Evolutionary conservation across 2,329 filamentous ascomycete species (phyloP).

Genomic region (Hypoxylon sp.): DNA sequence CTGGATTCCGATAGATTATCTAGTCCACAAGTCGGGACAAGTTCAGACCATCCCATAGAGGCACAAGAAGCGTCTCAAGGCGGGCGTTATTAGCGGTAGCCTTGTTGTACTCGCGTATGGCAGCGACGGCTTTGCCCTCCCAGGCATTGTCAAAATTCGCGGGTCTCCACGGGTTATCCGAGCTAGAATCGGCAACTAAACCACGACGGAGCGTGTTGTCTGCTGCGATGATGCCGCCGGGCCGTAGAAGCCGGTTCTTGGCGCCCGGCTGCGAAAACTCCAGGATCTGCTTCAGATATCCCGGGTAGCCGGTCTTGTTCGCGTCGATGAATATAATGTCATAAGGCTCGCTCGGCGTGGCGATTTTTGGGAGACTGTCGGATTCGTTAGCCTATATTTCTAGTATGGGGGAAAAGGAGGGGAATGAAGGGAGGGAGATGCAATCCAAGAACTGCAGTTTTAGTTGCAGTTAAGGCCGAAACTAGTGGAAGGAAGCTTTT

Average conservation of each 20-base stretch:
- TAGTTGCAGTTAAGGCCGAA: background rate
- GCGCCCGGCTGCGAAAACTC: conserved; percentile 57
- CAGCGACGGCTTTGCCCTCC: conserved; percentile 45
- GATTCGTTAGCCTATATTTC: conserved; percentile 2
- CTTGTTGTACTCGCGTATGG: conserved; percentile 55
- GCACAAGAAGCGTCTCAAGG: conserved; percentile 58
- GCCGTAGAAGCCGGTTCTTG: conserved; percentile 59
- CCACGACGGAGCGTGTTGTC: conserved; percentile 67
- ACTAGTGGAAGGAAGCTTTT: conserved; percentile 5
- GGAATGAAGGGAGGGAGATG: background rate
- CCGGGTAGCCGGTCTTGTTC: conserved; percentile 65
- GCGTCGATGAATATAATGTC: conserved; percentile 69
- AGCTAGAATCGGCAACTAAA: conserved; percentile 60
- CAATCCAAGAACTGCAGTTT: too few species aligned
- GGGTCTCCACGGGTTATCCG: conserved; percentile 53
- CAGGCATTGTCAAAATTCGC: conserved; percentile 28
- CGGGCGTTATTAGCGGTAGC: conserved; percentile 51
- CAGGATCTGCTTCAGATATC: conserved; percentile 62
- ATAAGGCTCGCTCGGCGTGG: conserved; percentile 58
- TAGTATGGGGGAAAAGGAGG: background rate
- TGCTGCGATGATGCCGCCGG: conserved; percentile 65
- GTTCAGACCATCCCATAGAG: conserved; percentile 60
- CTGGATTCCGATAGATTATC: background rate
- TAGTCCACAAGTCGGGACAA: conserved; percentile 53
- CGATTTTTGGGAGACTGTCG: conserved; percentile 47